phyloP scores from a whole-genome alignment of 257 asterid species.

The Verbascum thapsus region DNA sequence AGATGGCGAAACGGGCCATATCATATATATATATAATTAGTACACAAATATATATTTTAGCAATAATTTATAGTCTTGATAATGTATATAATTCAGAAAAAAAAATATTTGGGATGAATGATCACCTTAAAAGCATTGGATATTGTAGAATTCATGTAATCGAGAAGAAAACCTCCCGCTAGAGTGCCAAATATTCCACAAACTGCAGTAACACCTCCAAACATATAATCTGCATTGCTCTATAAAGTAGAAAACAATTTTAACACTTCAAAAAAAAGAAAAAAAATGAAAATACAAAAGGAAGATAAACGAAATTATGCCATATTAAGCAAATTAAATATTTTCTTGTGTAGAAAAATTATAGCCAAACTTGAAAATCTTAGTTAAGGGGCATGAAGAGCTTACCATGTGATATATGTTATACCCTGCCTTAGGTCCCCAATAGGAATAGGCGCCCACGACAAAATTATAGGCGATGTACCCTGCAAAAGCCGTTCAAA shows the following conservation, averaged over 20 bases:
- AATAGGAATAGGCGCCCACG: slow-evolving; percentile 94
- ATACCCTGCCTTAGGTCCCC: slow-evolving; percentile 99
- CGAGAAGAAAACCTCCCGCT: slow-evolving; percentile 82
- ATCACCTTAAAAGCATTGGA: slow-evolving; percentile 89
- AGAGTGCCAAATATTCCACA: slow-evolving; percentile 90
- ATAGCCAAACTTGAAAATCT: no score
- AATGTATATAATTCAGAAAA: no score
- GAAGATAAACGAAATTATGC: not conserved
- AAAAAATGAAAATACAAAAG: not conserved
- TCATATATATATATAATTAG: no score
- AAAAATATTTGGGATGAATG: slow-evolving; percentile 4
- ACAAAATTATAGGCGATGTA: slow-evolving; percentile 95
- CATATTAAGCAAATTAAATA: no score
- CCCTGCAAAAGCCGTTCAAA: slow-evolving; percentile 55
- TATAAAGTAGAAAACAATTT: slow-evolving; percentile 44
- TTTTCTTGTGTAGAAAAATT: no score
- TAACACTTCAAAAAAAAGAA: slow-evolving; percentile 4
- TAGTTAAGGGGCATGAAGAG: no score
- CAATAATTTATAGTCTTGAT: no score
- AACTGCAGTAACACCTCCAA: slow-evolving; percentile 82
- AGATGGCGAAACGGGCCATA: not conserved
- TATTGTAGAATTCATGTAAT: slow-evolving; percentile 70
- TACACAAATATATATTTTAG: no score
- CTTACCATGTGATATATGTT: slow-evolving; percentile 90
- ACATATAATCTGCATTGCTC: slow-evolving; percentile 82